Conservation (phyloP, 2,329 filamentous ascomycete genomes). For the Grosmannia clavigera region DNA sequence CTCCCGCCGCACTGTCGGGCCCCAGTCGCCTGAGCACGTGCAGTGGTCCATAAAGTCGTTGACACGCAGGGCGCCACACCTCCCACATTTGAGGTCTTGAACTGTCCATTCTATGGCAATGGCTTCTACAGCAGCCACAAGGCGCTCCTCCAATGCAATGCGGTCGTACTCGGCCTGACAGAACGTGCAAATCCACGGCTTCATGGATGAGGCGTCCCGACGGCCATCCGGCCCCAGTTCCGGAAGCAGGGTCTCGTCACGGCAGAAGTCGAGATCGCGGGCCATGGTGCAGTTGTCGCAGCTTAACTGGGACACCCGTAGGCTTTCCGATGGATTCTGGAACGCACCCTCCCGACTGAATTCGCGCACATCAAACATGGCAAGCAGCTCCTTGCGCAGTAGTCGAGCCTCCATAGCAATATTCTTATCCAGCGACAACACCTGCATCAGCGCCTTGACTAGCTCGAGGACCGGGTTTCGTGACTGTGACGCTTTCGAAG, state of each 20-base stretch:
- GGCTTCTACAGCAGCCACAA: constrained; percentile 66
- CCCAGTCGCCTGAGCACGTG: constrained; percentile 81
- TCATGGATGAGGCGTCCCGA: constrained; percentile 16
- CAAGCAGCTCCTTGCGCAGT: constrained; percentile 76
- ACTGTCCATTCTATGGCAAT: constrained; percentile 69
- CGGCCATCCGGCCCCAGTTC: constrained; percentile 19
- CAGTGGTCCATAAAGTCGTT: constrained; percentile 98
- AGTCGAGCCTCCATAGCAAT: constrained; percentile 80
- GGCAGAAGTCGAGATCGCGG: constrained; percentile 82
- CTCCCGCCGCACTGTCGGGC: constrained; percentile 52
- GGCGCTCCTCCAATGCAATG: constrained; percentile 69
- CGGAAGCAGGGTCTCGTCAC: constrained; percentile 70
- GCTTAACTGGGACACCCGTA: constrained; percentile 63
- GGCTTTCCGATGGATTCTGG: constrained; percentile 65
- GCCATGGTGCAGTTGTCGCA: constrained; percentile 86
- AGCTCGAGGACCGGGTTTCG: constrained; percentile 76
- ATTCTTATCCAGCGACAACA: constrained; percentile 80
- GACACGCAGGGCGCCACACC: constrained; percentile 59
- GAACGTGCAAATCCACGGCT: constrained; percentile 62
- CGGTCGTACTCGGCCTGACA: constrained; percentile 67
- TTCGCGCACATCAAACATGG: constrained; percentile 86
- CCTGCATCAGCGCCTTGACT: constrained; percentile 86
- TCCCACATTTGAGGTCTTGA: constrained; percentile 74
- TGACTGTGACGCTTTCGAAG: constrained; percentile 15
- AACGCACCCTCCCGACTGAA: constrained; percentile 85